A percentile compares a stretch with the other conserved stretches of the same genome.
phyloP scores from a whole-genome alignment of 352 stramenopile genomes.

The Globisporangium megalacanthum region DNA sequence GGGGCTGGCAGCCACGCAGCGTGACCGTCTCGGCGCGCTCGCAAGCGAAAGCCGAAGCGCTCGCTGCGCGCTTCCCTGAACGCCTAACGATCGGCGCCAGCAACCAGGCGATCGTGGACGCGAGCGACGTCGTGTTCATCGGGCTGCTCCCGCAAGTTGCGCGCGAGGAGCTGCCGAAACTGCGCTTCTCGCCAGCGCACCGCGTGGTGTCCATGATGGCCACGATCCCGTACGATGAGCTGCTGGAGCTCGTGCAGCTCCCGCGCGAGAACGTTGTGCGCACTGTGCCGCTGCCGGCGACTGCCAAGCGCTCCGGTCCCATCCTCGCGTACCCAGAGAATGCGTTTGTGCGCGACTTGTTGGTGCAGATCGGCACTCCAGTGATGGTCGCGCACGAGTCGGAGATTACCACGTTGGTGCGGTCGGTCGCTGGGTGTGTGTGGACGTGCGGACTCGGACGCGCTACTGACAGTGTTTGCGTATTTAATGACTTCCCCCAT shows the following conservation, averaged over 20 bases:
- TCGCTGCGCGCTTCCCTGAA: slow-evolving; percentile 59
- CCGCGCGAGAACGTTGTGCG: slow-evolving; percentile 72
- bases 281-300: slow-evolving; percentile 65
- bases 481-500: not conserved
- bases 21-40: slow-evolving; percentile 65
- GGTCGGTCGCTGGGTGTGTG: slow-evolving; percentile 1
- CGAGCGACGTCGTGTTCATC: slow-evolving; percentile 80
- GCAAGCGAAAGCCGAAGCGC: slow-evolving; percentile 69
- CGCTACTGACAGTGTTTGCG: not conserved
- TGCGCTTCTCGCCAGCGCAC: slow-evolving; percentile 59
- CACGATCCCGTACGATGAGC: slow-evolving; percentile 82
- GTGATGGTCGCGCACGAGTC: slow-evolving; percentile 74
- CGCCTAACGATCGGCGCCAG: slow-evolving; percentile 55
- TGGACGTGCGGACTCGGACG: not conserved
- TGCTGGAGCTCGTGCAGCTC: slow-evolving; percentile 63
- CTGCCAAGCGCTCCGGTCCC: slow-evolving; percentile 68
- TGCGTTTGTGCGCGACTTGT: slow-evolving; percentile 54
- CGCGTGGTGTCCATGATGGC: slow-evolving; percentile 85
- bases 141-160: slow-evolving; percentile 71
- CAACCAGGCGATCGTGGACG: slow-evolving; percentile 84
- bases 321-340: slow-evolving; percentile 80
- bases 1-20: slow-evolving; percentile 73
- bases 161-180: slow-evolving; percentile 56
- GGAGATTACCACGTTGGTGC: slow-evolving; percentile 78
- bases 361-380: slow-evolving; percentile 74